Percentiles rank a stretch among this genome's conserved stretches.
These are phyloP conservation scores for Tuctoria greenei DNA, from an alignment of 176 grass and related monocot species.

Conservation along the genomic window DNA sequence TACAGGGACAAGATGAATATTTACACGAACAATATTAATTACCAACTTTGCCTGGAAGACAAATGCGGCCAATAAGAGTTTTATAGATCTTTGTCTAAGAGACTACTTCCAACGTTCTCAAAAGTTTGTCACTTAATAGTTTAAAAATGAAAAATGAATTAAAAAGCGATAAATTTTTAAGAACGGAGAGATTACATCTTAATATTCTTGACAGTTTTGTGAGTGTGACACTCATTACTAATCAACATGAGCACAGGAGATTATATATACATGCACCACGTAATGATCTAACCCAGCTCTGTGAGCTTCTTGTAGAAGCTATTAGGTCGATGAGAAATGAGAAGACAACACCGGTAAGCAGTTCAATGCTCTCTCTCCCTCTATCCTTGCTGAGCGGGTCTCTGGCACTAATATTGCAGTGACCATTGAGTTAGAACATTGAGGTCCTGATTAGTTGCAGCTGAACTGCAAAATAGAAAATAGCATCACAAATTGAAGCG, in stretches of 20 bases:
- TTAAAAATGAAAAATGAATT: too few relatives aligned
- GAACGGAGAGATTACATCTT: too few relatives aligned
- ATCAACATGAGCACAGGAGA: slow-evolving; percentile 30
- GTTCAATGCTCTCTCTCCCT: slow-evolving; percentile 15
- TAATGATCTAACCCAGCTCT: slow-evolving; percentile 15
- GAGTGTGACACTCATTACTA: neutral
- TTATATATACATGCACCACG: slow-evolving; percentile 29
- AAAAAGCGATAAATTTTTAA: too few relatives aligned
- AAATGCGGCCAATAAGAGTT: slow-evolving; percentile 28
- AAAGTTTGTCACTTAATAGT: too few relatives aligned
- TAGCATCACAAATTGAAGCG: neutral
- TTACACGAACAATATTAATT: neutral
- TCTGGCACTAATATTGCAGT: slow-evolving; percentile 67
- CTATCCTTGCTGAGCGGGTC: slow-evolving; percentile 39
- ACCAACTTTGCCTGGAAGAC: neutral
- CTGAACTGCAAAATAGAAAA: too few relatives aligned
- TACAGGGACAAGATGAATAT: neutral
- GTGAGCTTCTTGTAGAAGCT: neutral
- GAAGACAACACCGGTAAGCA: slow-evolving; percentile 26
- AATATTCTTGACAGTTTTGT: neutral
- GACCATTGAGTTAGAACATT: slow-evolving; percentile 43
- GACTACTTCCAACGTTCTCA: too few relatives aligned
- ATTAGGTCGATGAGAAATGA: slow-evolving; percentile 23
- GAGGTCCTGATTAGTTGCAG: slow-evolving; percentile 44
- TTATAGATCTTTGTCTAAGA: slow-evolving; percentile 41